These are phyloP conservation scores for Solanum tarapatanum DNA, from an alignment of 257 asterid genomes.

Conservation along the genomic window DNA sequence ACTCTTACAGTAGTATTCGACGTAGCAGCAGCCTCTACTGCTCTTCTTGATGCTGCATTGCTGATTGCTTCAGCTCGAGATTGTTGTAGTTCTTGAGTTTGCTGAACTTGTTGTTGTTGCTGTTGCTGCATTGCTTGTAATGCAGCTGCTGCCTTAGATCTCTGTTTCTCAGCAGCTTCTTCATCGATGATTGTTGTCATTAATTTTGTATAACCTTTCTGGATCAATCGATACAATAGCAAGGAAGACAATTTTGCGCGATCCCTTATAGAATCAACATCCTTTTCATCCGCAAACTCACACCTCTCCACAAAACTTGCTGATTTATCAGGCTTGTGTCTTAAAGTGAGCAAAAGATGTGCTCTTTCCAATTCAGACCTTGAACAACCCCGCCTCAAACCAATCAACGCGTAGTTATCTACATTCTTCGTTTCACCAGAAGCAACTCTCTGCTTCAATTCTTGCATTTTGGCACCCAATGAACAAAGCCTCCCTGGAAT, in stretches of 20 bases:
- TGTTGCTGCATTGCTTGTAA: conserved; percentile 30
- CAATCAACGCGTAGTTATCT: conserved; percentile 55
- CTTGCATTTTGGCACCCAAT: conserved; percentile 56
- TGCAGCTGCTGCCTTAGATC: conserved; percentile 36
- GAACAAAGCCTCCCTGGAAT: conserved; percentile 69
- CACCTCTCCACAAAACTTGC: conserved; percentile 50
- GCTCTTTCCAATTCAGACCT: conserved; percentile 64
- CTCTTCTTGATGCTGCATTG: background rate
- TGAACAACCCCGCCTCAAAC: conserved; percentile 60
- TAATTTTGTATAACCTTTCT: conserved; percentile 46
- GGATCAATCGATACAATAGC: conserved; percentile 63
- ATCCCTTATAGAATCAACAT: conserved; percentile 50
- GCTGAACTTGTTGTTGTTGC: conserved; percentile 24
- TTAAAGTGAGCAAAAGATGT: conserved; percentile 45
- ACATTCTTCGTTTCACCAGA: conserved; percentile 55
- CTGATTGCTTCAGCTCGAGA: background rate
- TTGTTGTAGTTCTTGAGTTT: background rate
- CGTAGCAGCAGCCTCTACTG: background rate
- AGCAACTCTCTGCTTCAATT: conserved; percentile 52
- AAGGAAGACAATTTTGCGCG: conserved; percentile 50
- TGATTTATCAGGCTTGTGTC: conserved; percentile 69
- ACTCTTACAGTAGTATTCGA: background rate
- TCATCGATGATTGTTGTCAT: conserved; percentile 39
- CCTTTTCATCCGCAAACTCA: conserved; percentile 52
- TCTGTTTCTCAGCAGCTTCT: conserved; percentile 39